These are phyloP conservation scores for Geoglossum cookeanum DNA, from an alignment of 2,329 filamentous ascomycete genomes.

Conservation along the genomic window DNA sequence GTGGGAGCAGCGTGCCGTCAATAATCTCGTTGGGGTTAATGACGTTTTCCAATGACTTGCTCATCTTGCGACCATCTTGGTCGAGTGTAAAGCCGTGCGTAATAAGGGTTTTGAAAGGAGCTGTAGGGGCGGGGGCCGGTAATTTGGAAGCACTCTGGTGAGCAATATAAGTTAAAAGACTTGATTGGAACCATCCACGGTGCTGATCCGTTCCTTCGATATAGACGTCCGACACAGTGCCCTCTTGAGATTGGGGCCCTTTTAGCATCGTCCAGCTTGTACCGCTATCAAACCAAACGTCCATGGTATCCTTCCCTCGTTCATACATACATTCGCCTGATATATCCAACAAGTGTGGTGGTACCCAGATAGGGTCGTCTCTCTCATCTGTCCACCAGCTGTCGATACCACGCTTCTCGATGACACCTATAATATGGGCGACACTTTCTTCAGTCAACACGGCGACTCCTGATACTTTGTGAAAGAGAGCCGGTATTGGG, in stretches of 20 bases:
- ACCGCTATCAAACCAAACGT: slow-evolving; percentile 98
- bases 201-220: slow-evolving; percentile 93
- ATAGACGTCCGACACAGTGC: slow-evolving; percentile 57
- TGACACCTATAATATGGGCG: slow-evolving; percentile 63
- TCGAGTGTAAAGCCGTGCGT: slow-evolving; percentile 94
- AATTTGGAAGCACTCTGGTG: slow-evolving; percentile 22
- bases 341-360: slow-evolving; percentile 35
- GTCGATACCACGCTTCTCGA: slow-evolving; percentile 63
- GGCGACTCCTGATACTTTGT: slow-evolving; percentile 45
- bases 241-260: background rate
- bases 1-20: slow-evolving; percentile 57
- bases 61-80: slow-evolving; percentile 88
- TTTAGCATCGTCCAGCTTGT: slow-evolving; percentile 59
- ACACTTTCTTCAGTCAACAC: slow-evolving; percentile 66
- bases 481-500: slow-evolving; percentile 80
- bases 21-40: slow-evolving; percentile 70
- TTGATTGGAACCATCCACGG: slow-evolving; percentile 96
- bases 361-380: slow-evolving; percentile 63
- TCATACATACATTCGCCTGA: slow-evolving; percentile 32
- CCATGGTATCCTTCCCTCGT: slow-evolving; percentile 88
- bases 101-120: slow-evolving; percentile 71
- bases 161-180: slow-evolving; percentile 69
- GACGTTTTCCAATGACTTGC: slow-evolving; percentile 84
- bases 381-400: slow-evolving; percentile 80
- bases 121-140: slow-evolving; percentile 16